These are phyloP conservation scores for Bipolaris gigantea DNA, from an alignment of 2,329 filamentous ascomycete species.

Conservation along the genomic window DNA sequence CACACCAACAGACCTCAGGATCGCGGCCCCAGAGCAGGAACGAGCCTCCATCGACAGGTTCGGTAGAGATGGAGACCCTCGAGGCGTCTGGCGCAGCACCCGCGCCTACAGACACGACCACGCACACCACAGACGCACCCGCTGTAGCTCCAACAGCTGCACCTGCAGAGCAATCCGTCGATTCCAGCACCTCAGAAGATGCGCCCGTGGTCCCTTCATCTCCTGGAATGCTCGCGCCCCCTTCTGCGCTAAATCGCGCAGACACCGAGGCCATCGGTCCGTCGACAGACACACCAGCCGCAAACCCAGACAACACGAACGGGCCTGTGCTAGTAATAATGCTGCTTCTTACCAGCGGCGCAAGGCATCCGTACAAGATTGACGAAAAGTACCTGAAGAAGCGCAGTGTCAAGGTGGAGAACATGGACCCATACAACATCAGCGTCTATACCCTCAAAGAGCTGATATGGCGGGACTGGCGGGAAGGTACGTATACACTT, in stretches of 20 bases:
- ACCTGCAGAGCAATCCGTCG: conserved; percentile 14
- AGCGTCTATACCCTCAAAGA: conserved; percentile 94
- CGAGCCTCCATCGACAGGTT: conserved; percentile 28
- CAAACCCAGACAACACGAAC: conserved; percentile 43
- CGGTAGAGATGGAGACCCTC: conserved; percentile 43
- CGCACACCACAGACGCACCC: conserved; percentile 22
- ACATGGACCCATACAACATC: conserved; percentile 81
- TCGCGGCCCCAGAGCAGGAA: conserved; percentile 30
- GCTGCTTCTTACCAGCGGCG: conserved; percentile 77
- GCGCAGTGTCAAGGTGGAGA: conserved; percentile 75
- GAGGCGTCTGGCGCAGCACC: conserved; percentile 24
- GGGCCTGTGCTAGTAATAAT: conserved; percentile 69
- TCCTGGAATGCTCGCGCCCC: conserved; percentile 27
- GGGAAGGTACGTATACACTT: conserved; percentile 59
- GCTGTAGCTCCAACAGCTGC: conserved; percentile 16
- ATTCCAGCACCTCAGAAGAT: conserved; percentile 14
- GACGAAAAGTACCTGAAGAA: conserved; percentile 83
- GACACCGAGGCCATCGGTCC: conserved; percentile 54
- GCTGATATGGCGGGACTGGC: conserved; percentile 90
- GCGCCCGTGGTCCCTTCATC: conserved; percentile 17
- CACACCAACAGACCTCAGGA: conserved; percentile 23
- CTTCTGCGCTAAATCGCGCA: conserved; percentile 34
- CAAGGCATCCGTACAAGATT: conserved; percentile 85
- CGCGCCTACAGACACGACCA: conserved; percentile 17
- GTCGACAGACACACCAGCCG: conserved; percentile 48